Evolutionary conservation across 257 asterid genomes (phyloP), one percentile per base, ranked within the genome.

Genomic region (Ligustrum vulgare): DNA sequence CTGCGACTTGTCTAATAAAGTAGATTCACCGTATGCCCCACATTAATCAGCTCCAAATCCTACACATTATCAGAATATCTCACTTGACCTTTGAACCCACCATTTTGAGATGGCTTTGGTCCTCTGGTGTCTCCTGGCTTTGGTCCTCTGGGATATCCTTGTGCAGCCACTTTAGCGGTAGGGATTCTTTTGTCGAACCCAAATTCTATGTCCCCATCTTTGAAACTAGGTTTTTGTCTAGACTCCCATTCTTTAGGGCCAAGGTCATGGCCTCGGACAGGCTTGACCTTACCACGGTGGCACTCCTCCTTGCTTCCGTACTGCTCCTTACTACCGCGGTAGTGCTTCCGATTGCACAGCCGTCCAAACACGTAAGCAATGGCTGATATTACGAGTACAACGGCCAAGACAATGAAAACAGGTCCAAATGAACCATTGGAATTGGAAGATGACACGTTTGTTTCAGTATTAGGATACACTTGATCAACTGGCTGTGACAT

Each of bases 341-440:
- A 75, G 82, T 67, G 77, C 65, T 88, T 80, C 76, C 80, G 78
- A 86, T 88, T 86, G 88, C 93, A 88, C 23, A 90, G 47, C 67
- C 97, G 87, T 7, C 97, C 96, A 22, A 88, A 76, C 45, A 93
- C 89, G 8, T 90, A 87, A 10, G 97, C 94, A 75, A 87, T 80
- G 66, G 89, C 85, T 0, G 94, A 87, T 2, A 93, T 63, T 34
- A 86, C 92, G 0, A 91, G 77, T 51, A 93, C 90, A 58, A 87
- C 86, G 3, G 89, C 98, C 72, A 93, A 67, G 72, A 93, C 96
- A 0, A 86, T 82, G 67, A 91, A 86, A 75, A 91, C 98, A 1
- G 94, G 96, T 33, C 87, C 91, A 67, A 91, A 93, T 35, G 98
- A 93, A 64, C 95, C 98, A 69, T 71, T 80, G 8, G 93, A 82